phyloP scores from a whole-genome alignment of 805 yeast genomes.

The Barnettozyma pratensis region DNA sequence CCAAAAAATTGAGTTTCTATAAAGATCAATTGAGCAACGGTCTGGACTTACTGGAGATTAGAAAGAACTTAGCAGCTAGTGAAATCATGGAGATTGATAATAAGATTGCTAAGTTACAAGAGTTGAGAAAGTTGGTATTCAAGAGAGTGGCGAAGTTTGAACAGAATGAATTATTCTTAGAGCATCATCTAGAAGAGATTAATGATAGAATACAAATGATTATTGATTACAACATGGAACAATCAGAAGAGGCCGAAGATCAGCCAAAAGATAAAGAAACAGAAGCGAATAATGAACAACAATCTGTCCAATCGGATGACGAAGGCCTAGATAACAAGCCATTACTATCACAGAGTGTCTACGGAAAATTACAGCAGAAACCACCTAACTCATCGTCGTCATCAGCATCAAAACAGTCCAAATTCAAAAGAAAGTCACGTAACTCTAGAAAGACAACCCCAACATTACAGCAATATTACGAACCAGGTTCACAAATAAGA shows the following conservation, averaged over 20 bases:
- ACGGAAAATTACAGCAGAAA: slow-evolving; percentile 36
- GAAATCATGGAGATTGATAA: slow-evolving; percentile 63
- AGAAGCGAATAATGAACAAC: slow-evolving; percentile 5
- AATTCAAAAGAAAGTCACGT: slow-evolving; percentile 26
- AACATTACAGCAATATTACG: slow-evolving; percentile 59
- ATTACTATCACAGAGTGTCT: slow-evolving; percentile 38
- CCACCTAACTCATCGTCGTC: slow-evolving; percentile 19
- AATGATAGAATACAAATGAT: slow-evolving; percentile 40
- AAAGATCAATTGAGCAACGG: slow-evolving; percentile 38
- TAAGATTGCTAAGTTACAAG: slow-evolving; percentile 46
- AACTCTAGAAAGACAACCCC: slow-evolving; percentile 48
- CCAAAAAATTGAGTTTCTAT: slow-evolving; percentile 32
- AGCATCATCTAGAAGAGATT: slow-evolving; percentile 40
- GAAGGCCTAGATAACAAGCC: slow-evolving; percentile 19
- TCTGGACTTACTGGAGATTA: slow-evolving; percentile 52
- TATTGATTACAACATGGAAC: slow-evolving; percentile 33
- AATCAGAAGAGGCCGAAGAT: slow-evolving; percentile 20
- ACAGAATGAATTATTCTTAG: slow-evolving; percentile 52
- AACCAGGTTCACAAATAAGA: slow-evolving; percentile 50
- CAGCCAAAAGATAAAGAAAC: slow-evolving; percentile 7
- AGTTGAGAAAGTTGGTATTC: slow-evolving; percentile 48
- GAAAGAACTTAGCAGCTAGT: slow-evolving; percentile 57
- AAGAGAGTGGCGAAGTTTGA: slow-evolving; percentile 57
- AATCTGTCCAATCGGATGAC: slow-evolving; percentile 6
- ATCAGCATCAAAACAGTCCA: slow-evolving; percentile 2